Conservation (phyloP, 495 filamentous ascomycete genomes). For the Evansstolkia leycettana region DNA sequence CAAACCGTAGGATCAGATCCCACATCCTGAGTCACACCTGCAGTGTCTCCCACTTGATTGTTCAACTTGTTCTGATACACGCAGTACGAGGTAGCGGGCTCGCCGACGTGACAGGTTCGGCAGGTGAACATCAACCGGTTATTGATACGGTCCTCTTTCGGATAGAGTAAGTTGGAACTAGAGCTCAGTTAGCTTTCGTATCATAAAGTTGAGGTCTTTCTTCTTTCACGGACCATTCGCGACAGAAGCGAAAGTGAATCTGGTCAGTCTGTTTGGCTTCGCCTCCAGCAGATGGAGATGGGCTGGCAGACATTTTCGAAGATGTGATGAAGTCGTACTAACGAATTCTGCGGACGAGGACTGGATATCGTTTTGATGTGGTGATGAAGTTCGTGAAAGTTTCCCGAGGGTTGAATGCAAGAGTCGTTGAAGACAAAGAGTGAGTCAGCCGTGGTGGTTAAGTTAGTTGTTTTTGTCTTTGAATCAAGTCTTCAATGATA, state of each 20-base stretch:
- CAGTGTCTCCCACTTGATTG: slow-evolving; percentile 83
- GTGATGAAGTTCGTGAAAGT: too few species aligned
- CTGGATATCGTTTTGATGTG: too few species aligned
- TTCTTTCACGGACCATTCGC: too few species aligned
- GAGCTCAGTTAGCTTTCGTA: slow-evolving; percentile 1
- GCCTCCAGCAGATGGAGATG: slow-evolving; percentile 40
- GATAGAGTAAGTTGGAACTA: slow-evolving; percentile 94
- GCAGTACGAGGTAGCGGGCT: slow-evolving; percentile 72
- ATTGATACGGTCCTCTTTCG: slow-evolving; percentile 68
- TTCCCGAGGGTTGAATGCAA: too few species aligned
- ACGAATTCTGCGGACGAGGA: too few species aligned
- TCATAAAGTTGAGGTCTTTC: too few species aligned
- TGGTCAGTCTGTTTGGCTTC: slow-evolving; percentile 54
- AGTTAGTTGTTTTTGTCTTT: not conserved
- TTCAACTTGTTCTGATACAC: slow-evolving; percentile 87
- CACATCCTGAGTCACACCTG: slow-evolving; percentile 94
- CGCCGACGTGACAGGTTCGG: slow-evolving; percentile 82
- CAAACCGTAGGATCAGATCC: slow-evolving; percentile 94
- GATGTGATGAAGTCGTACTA: not conserved
- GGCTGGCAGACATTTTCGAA: slow-evolving; percentile 46
- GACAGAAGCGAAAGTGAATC: slow-evolving; percentile 92
- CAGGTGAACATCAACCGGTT: slow-evolving; percentile 65
- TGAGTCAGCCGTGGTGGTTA: too few species aligned
- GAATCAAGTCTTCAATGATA: not conserved
- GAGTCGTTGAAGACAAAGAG: too few species aligned